Percentiles rank a stretch among this genome's conserved stretches.
phyloP scores from a whole-genome alignment of 2,329 filamentous ascomycete species.

The Mariannaea sp. region DNA sequence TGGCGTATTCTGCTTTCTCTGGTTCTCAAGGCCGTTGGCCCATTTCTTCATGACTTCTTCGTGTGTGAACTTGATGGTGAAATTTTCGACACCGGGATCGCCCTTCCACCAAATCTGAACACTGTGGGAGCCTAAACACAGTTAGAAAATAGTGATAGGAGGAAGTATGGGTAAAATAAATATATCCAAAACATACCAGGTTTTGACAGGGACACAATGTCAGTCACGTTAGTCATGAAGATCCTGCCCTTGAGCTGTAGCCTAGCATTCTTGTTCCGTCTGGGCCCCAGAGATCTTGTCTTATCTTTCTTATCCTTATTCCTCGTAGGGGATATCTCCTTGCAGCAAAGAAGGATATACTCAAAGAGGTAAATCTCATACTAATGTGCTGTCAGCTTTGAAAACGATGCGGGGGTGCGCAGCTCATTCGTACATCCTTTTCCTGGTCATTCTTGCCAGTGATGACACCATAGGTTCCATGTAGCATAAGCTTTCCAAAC shows the following conservation, averaged over 20 bases:
- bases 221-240: slow-evolving; percentile 98
- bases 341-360: slow-evolving; percentile 93
- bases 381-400: slow-evolving; percentile 50
- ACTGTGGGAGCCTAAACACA: slow-evolving; percentile 76
- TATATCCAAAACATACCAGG: slow-evolving; percentile 65
- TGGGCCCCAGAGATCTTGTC: slow-evolving; percentile 60
- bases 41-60: slow-evolving; percentile 95
- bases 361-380: slow-evolving; percentile 99
- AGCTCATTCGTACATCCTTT: slow-evolving; percentile 71
- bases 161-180: too few species aligned
- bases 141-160: slow-evolving; percentile 36
- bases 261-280: slow-evolving; percentile 73
- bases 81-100: slow-evolving; percentile 93
- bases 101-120: slow-evolving; percentile 99
- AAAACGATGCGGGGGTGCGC: slow-evolving; percentile 35
- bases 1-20: slow-evolving; percentile 67
- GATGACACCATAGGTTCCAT: slow-evolving; percentile 89
- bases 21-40: slow-evolving; percentile 77
- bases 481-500: slow-evolving; percentile 87
- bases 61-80: slow-evolving; percentile 89
- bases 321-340: slow-evolving; percentile 88
- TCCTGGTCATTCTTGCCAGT: slow-evolving; percentile 90
- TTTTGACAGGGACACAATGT: slow-evolving; percentile 85
- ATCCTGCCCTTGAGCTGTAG: slow-evolving; percentile 95
- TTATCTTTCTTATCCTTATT: slow-evolving; percentile 76